These are phyloP conservation scores for Huntiella omanensis DNA, from an alignment of 2,329 filamentous ascomycete genomes.

Conservation along the genomic window DNA sequence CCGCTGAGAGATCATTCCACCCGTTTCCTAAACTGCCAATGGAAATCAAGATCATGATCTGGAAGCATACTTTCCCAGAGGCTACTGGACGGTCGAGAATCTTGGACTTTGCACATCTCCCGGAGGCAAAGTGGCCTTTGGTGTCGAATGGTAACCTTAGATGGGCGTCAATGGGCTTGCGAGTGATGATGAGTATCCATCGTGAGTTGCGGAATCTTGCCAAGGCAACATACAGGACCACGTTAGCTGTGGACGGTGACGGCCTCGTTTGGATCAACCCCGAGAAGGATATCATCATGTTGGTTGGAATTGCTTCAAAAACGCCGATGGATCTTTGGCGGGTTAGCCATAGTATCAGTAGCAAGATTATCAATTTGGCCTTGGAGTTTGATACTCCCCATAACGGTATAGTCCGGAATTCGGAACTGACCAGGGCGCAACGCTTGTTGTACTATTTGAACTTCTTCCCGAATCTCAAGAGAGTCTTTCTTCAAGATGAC, in stretches of 20 bases:
- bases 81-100: neutral
- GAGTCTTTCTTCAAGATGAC: constrained; percentile 1
- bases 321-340: neutral
- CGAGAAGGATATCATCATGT: constrained; percentile 2
- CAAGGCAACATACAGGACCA: neutral
- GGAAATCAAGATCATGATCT: constrained; percentile 7
- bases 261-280: constrained; percentile 3
- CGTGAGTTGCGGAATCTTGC: constrained; percentile 4
- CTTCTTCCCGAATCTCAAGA: constrained; percentile 4
- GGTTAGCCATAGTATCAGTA: neutral
- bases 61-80: constrained; percentile 7
- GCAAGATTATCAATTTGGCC: constrained; percentile 6
- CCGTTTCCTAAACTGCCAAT: constrained; percentile 1
- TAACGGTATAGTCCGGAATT: too few relatives aligned
- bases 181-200: constrained; percentile 7
- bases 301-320: neutral
- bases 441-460: constrained; percentile 3
- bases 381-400: neutral
- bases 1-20: neutral
- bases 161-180: neutral
- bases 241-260: neutral
- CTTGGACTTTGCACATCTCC: neutral
- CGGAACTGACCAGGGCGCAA: too few relatives aligned
- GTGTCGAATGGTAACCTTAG: neutral
- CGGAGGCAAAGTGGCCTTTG: neutral